Evolutionary conservation across 2,329 filamentous ascomycete genomes (phyloP).

Genomic region (Sclerotinia trifoliorum): DNA sequence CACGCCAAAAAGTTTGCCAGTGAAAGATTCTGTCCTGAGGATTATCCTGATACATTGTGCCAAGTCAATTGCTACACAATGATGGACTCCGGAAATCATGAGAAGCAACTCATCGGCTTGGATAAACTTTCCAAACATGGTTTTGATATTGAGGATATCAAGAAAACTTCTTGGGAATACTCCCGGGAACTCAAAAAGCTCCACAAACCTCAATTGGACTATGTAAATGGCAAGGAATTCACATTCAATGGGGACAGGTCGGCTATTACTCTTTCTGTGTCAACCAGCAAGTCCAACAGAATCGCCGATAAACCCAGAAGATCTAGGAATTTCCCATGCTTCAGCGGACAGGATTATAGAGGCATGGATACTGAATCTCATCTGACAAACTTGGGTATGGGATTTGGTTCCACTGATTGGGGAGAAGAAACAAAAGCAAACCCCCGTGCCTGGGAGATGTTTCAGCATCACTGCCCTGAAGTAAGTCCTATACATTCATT

Average conservation of each 20-base stretch:
- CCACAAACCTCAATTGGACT: background rate
- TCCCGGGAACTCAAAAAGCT: background rate
- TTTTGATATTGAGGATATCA: background rate
- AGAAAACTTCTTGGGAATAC: background rate
- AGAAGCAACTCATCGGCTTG: background rate
- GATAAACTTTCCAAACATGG: background rate
- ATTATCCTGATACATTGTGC: constrained; percentile 9
- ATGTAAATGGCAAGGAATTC: background rate
- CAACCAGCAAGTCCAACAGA: background rate
- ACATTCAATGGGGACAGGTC: background rate
- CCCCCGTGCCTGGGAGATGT: background rate
- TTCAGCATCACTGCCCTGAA: constrained; percentile 6
- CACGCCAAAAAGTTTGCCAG: background rate
- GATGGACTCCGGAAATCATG: constrained; percentile 13
- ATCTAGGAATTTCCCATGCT: constrained; percentile 13
- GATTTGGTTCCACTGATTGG: background rate
- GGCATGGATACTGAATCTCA: constrained; percentile 4
- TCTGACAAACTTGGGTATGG: constrained; percentile 5
- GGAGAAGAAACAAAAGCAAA: constrained; percentile 1
- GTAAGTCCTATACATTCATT: background rate
- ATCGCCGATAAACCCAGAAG: background rate
- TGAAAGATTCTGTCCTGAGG: constrained; percentile 7
- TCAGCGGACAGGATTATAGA: constrained; percentile 1
- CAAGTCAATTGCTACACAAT: constrained; percentile 20
- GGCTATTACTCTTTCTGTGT: background rate